A percentile compares a stretch with the other conserved stretches of the same genome.
Evolutionary conservation across 495 filamentous ascomycete species (phyloP).

Genomic region (Margaritispora aquatica): DNA sequence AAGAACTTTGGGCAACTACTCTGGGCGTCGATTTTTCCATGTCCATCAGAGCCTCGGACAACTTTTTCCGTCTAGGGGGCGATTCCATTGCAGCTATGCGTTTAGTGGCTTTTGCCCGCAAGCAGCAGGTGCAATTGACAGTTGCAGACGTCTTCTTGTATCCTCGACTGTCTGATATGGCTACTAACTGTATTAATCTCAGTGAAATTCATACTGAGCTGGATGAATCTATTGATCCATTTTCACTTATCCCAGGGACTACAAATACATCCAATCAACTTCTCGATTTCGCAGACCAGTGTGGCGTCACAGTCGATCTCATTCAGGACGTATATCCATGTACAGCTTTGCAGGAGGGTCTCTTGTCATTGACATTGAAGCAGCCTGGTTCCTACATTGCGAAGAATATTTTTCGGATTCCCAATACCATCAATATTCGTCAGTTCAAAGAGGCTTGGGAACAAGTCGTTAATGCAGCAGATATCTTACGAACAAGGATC

Average conservation of each 20-base stretch:
- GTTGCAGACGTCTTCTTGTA: too few species aligned
- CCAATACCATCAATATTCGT: slow-evolving; percentile 31
- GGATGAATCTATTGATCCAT: too few species aligned
- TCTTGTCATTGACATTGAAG: slow-evolving; percentile 56
- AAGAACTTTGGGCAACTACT: neutral
- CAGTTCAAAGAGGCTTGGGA: slow-evolving; percentile 51
- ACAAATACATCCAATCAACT: too few species aligned
- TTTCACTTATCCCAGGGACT: too few species aligned
- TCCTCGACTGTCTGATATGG: too few species aligned
- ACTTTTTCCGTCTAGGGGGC: slow-evolving; percentile 45
- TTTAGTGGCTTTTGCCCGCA: slow-evolving; percentile 28
- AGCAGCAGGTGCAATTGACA: too few species aligned
- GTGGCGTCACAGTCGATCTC: too few species aligned
- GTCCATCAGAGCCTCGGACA: neutral
- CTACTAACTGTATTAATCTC: too few species aligned
- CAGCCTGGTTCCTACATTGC: slow-evolving; percentile 50
- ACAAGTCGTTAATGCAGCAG: slow-evolving; percentile 34
- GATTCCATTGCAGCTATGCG: slow-evolving; percentile 48
- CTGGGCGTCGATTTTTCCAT: neutral
- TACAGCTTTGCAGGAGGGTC: slow-evolving; percentile 64
- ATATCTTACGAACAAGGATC: slow-evolving; percentile 51
- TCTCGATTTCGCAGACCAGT: too few species aligned
- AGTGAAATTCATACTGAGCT: too few species aligned
- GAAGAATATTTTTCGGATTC: neutral
- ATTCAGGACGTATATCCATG: slow-evolving; percentile 68